phyloP scores from a whole-genome alignment of 257 asterid species.

The Solanum lycopersicoides region DNA sequence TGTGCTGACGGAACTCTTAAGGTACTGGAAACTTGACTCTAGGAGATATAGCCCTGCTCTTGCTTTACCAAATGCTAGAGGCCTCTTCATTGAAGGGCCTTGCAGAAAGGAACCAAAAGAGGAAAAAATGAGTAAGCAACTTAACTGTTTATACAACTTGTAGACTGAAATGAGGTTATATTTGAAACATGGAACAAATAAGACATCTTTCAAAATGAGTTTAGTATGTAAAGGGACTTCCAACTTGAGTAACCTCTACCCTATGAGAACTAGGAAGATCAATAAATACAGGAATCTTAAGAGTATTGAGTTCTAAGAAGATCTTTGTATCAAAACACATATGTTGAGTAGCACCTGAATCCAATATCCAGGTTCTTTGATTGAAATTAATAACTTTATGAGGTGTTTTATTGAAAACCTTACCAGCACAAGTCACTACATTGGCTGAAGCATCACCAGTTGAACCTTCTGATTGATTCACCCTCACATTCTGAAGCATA shows the following conservation, averaged over 20 bases:
- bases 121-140: too few relatives aligned
- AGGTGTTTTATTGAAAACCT: neutral
- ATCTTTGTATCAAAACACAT: neutral
- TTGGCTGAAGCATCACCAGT: neutral
- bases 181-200: too few relatives aligned
- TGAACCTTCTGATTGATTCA: too few relatives aligned
- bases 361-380: neutral
- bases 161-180: too few relatives aligned
- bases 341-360: neutral
- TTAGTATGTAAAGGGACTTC: neutral
- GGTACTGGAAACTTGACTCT: neutral
- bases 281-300: neutral
- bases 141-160: too few relatives aligned
- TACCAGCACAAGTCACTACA: neutral
- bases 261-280: neutral
- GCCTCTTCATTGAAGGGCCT: too few relatives aligned
- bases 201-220: too few relatives aligned
- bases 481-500: too few relatives aligned
- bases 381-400: neutral
- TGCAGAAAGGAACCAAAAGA: too few relatives aligned
- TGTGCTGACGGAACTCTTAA: too few relatives aligned
- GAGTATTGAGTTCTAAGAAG: neutral
- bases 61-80: neutral
- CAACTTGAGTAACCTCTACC: neutral
- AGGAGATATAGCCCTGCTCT: neutral